A percentile compares a stretch with the other conserved stretches of the same genome.
These are phyloP conservation scores for Pseudozyma sp. DNA, from an alignment of 1,284 basidiomycete species.

Conservation along the genomic window DNA sequence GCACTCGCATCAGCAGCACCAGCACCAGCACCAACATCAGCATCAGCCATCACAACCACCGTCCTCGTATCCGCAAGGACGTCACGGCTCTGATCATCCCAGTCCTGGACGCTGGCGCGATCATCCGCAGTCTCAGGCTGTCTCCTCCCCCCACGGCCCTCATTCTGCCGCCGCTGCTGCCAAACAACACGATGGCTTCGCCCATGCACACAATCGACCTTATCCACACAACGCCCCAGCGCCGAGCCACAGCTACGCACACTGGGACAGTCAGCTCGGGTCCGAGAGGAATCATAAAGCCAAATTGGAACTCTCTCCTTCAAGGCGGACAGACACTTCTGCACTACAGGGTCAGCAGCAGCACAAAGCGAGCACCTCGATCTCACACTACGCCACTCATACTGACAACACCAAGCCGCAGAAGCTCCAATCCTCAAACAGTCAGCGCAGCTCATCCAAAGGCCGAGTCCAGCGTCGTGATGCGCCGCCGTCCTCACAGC, in stretches of 20 bases:
- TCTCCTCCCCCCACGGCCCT: slow-evolving; percentile 39
- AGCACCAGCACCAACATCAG: slow-evolving; percentile 20
- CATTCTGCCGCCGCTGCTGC: slow-evolving; percentile 16
- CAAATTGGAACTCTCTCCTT: slow-evolving; percentile 35
- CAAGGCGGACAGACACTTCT: slow-evolving; percentile 15
- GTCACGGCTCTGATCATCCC: slow-evolving; percentile 27
- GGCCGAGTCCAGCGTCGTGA: slow-evolving; percentile 25
- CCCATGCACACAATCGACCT: slow-evolving; percentile 24
- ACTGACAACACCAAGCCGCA: slow-evolving; percentile 15
- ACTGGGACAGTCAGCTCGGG: slow-evolving; percentile 47
- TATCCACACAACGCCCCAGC: slow-evolving; percentile 44
- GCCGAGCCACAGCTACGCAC: slow-evolving; percentile 42
- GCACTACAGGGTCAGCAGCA: slow-evolving; percentile 3
- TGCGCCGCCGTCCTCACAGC: slow-evolving; percentile 10
- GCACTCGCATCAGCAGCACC: slow-evolving; percentile 6
- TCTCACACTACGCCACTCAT: slow-evolving; percentile 12
- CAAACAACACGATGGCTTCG: slow-evolving; percentile 35
- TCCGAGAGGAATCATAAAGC: slow-evolving; percentile 32
- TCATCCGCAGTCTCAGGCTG: slow-evolving; percentile 15
- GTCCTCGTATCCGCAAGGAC: slow-evolving; percentile 14
- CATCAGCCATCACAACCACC: slow-evolving; percentile 7
- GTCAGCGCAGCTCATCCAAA: slow-evolving; percentile 35
- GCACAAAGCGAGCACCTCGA: background rate
- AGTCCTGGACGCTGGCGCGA: slow-evolving; percentile 49
- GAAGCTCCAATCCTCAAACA: slow-evolving; percentile 10